Conservation (phyloP, 1,139 yeast genomes). For the Candida mesenterica region DNA sequence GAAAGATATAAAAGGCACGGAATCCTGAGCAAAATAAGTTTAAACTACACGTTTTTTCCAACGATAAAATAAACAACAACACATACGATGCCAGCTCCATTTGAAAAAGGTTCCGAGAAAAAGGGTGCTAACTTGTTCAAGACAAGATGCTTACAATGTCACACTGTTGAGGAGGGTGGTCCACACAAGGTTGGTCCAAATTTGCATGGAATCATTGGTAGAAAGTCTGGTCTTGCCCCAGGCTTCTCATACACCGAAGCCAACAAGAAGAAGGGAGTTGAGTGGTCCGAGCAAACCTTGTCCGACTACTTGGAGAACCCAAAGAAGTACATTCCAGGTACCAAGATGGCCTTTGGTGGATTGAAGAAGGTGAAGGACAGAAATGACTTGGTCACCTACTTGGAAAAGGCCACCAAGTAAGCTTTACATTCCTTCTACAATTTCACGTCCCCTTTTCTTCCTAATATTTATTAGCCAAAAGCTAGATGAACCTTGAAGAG, state of each 20-base stretch:
- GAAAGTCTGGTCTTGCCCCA: slow-evolving; percentile 86
- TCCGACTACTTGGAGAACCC: slow-evolving; percentile 98
- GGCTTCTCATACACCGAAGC: slow-evolving; percentile 98
- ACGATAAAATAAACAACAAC: no score
- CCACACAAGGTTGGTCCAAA: slow-evolving; percentile 99
- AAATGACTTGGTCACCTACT: slow-evolving; percentile 92
- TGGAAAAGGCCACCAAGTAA: slow-evolving; percentile 72
- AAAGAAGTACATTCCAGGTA: slow-evolving; percentile 99
- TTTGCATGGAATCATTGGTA: slow-evolving; percentile 91
- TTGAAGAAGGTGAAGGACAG: slow-evolving; percentile 99
- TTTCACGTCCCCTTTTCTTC: not conserved
- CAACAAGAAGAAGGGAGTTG: slow-evolving; percentile 92
- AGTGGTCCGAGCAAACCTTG: slow-evolving; percentile 86
- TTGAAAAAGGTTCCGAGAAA: slow-evolving; percentile 79
- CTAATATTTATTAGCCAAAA: not conserved
- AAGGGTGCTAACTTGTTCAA: slow-evolving; percentile 98
- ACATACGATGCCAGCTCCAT: slow-evolving; percentile 57
- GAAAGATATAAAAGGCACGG: slow-evolving; percentile 13
- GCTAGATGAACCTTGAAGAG: no score
- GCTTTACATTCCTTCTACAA: not conserved
- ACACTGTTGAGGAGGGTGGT: slow-evolving; percentile 94
- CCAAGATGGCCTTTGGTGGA: slow-evolving; percentile 99
- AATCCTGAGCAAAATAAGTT: no score
- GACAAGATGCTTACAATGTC: slow-evolving; percentile 99
- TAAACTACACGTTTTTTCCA: no score